Percentiles rank a stretch among this genome's conserved stretches.
Evolutionary conservation across 345 rosid species (phyloP).

Genomic region (Citrus medica): DNA sequence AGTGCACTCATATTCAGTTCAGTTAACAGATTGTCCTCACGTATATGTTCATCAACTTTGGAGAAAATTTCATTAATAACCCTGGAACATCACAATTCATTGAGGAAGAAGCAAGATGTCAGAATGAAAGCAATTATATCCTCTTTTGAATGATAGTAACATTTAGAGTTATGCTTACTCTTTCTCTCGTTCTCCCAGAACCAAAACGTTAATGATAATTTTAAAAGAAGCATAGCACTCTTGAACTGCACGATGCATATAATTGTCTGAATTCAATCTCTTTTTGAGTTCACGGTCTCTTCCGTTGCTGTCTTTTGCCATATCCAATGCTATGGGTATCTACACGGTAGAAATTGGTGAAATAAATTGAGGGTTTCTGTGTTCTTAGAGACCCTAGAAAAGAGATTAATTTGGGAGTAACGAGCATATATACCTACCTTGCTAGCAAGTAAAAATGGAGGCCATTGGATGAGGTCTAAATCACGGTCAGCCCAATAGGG

Average conservation of each 20-base stretch:
- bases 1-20: conserved; percentile 71
- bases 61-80: conserved; percentile 51
- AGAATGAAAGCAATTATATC: background rate
- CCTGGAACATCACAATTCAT: conserved; percentile 34
- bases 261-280: conserved; percentile 40
- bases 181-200: conserved; percentile 41
- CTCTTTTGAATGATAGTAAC: background rate
- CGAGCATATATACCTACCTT: conserved; percentile 27
- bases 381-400: background rate
- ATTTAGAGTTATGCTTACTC: conserved; percentile 20
- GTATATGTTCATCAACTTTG: conserved; percentile 47
- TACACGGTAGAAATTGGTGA: conserved; percentile 17
- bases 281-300: conserved; percentile 51
- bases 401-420: background rate
- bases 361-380: background rate
- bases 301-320: conserved; percentile 55
- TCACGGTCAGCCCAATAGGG: conserved; percentile 56
- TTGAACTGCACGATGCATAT: conserved; percentile 51
- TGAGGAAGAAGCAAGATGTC: background rate
- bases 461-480: conserved; percentile 51
- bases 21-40: conserved; percentile 28
- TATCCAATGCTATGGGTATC: conserved; percentile 66
- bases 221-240: conserved; percentile 57
- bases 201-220: conserved; percentile 43
- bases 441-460: conserved; percentile 60